Evolutionary conservation across 75 land plant species (phyloP).

Genomic region (Chamaecyparis obtusa): DNA sequence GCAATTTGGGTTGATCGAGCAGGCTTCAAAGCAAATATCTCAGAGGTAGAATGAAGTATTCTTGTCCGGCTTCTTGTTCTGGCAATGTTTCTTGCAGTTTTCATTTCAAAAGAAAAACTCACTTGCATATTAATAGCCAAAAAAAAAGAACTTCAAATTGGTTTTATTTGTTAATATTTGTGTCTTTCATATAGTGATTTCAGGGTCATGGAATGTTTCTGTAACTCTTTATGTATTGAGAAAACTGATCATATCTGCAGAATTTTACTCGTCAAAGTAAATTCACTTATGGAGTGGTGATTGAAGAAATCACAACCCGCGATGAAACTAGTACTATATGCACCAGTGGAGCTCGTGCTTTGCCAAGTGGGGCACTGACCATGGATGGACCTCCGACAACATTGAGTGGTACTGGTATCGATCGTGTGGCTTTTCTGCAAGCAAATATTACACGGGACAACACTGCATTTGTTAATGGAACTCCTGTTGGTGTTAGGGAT

Average conservation of each 20-base stretch:
- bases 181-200: neutral
- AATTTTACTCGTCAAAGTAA: slow-evolving; percentile 90
- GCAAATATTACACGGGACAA: slow-evolving; percentile 96
- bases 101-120: neutral
- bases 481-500: slow-evolving; percentile 84
- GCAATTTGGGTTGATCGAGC: slow-evolving; percentile 94
- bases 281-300: slow-evolving; percentile 89
- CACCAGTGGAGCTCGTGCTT: slow-evolving; percentile 76
- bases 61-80: neutral
- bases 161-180: neutral
- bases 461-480: slow-evolving; percentile 88
- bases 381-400: slow-evolving; percentile 98
- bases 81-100: neutral
- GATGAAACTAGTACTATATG: slow-evolving; percentile 89
- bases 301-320: slow-evolving; percentile 96
- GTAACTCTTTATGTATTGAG: neutral
- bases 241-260: slow-evolving; percentile 23
- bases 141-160: slow-evolving; percentile 5
- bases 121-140: neutral
- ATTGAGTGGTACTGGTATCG: slow-evolving; percentile 90
- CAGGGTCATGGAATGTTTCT: neutral
- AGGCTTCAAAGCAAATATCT: slow-evolving; percentile 87
- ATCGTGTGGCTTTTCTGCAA: slow-evolving; percentile 83
- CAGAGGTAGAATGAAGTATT: slow-evolving; percentile 58
- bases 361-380: slow-evolving; percentile 86